Percentiles rank a stretch among this genome's conserved stretches.
phyloP scores from a whole-genome alignment of 1,284 basidiomycete species.

The Microbotryomycetes sp. region DNA sequence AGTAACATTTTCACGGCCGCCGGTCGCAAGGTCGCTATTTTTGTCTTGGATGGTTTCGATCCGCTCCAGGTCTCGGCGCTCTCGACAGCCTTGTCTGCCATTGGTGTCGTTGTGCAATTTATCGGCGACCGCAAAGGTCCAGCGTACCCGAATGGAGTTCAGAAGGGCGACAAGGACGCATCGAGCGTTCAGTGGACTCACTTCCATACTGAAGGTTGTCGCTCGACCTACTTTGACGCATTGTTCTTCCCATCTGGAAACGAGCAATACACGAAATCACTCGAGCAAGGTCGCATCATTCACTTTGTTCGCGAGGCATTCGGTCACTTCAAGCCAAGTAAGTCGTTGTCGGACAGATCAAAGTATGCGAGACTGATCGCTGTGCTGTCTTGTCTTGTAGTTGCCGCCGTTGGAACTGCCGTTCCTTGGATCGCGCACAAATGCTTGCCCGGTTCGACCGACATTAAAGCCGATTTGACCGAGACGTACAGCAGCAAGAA shows the following conservation, averaged over 20 bases:
- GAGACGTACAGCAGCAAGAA: slow-evolving; percentile 28
- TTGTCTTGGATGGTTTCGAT: slow-evolving; percentile 67
- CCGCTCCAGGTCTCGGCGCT: slow-evolving; percentile 53
- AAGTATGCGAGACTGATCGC: neutral
- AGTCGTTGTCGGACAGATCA: neutral
- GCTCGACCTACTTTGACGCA: slow-evolving; percentile 72
- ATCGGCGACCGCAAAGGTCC: slow-evolving; percentile 61
- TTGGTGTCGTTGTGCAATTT: slow-evolving; percentile 55
- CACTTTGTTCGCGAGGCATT: slow-evolving; percentile 32
- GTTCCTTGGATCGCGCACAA: slow-evolving; percentile 31
- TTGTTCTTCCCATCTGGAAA: slow-evolving; percentile 50
- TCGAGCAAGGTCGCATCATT: slow-evolving; percentile 30
- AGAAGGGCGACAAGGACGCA: slow-evolving; percentile 36
- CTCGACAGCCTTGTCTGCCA: slow-evolving; percentile 49
- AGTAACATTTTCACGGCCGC: slow-evolving; percentile 44
- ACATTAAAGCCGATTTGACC: slow-evolving; percentile 27
- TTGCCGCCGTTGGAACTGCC: slow-evolving; percentile 30
- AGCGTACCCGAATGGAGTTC: slow-evolving; percentile 45
- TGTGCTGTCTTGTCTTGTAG: neutral
- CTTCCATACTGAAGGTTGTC: slow-evolving; percentile 56
- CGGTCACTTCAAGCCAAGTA: slow-evolving; percentile 29
- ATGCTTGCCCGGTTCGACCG: slow-evolving; percentile 28
- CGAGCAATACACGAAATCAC: slow-evolving; percentile 29
- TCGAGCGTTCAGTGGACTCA: slow-evolving; percentile 48
- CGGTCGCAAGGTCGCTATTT: slow-evolving; percentile 61